A percentile compares a stretch with the other conserved stretches of the same genome.
These are phyloP conservation scores for Kentomonas sorsogonicus DNA, from an alignment of 208 protist species.

Conservation along the genomic window DNA sequence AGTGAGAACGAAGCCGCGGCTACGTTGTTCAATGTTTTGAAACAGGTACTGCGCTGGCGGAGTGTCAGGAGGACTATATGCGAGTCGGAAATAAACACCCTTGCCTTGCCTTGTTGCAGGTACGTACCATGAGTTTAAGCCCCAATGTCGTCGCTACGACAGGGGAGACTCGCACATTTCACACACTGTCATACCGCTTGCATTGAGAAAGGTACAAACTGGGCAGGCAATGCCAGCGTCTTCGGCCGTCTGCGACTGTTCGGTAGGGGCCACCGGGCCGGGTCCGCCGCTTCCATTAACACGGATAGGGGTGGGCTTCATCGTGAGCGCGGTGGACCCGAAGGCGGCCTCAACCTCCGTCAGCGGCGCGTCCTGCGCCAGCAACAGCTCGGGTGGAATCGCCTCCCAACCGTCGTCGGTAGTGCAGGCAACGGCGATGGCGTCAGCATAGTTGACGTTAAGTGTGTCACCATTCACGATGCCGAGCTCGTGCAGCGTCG, in stretches of 20 bases:
- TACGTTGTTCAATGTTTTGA: no score
- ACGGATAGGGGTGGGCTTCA: background rate
- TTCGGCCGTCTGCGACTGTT: no score
- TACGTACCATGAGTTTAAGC: background rate
- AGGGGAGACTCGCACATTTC: conserved; percentile 83
- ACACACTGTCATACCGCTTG: conserved; percentile 43
- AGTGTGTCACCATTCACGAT: conserved; percentile 62
- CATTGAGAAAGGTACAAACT: conserved; percentile 80
- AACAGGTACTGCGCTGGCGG: no score
- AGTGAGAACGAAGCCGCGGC: no score
- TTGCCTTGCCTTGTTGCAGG: no score
- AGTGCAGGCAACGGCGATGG: conserved; percentile 26
- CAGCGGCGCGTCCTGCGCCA: conserved; percentile 3
- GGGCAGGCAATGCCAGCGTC: conserved; percentile 33
- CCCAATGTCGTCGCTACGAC: background rate
- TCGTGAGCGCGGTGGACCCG: conserved; percentile 2
- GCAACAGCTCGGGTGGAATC: conserved; percentile 50
- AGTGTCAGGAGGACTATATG: no score
- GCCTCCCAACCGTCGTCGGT: conserved; percentile 33
- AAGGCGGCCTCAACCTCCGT: conserved; percentile 3
- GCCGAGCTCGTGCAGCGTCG: conserved; percentile 63
- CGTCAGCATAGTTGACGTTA: conserved; percentile 47
- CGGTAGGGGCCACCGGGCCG: background rate
- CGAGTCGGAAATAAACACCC: no score
- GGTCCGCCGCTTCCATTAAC: background rate